These are phyloP conservation scores for Pseudogymnoascus sp. DNA, from an alignment of 2,329 filamentous ascomycete species.

Conservation along the genomic window DNA sequence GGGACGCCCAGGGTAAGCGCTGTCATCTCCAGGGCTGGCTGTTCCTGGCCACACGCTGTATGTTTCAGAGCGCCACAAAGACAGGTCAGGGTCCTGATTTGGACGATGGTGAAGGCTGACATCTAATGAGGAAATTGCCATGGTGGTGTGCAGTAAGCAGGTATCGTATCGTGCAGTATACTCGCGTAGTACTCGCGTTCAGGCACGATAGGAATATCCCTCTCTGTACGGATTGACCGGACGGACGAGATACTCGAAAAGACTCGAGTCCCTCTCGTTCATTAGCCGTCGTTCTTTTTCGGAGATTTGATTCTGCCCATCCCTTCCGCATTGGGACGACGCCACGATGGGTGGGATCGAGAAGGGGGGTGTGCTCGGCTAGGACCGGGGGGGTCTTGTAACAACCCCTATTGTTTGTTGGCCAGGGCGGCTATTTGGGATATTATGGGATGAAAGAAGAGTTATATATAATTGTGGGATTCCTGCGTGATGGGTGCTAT, in stretches of 20 bases:
- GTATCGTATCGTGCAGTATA: not conserved
- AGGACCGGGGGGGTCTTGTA: not conserved
- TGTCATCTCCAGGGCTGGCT: not conserved
- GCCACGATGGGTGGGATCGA: not conserved
- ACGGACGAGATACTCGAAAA: not conserved
- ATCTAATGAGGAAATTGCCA: not conserved
- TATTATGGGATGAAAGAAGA: not conserved
- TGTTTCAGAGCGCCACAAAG: not conserved
- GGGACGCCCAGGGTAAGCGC: not conserved
- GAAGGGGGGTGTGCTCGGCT: not conserved
- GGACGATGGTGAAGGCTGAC: not conserved
- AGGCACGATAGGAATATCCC: not conserved
- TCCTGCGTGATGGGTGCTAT: not conserved
- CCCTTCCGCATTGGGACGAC: not conserved
- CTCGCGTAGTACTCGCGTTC: not conserved
- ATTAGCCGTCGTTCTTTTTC: not conserved
- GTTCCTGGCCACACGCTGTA: not conserved
- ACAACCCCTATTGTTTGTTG: not conserved
- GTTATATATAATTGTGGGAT: constrained; percentile 1
- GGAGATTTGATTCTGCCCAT: not conserved
- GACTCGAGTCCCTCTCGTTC: not conserved
- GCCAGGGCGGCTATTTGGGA: not conserved
- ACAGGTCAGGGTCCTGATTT: not conserved
- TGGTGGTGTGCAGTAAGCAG: not conserved
- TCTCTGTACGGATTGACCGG: not conserved